phyloP scores from a whole-genome alignment of 176 grass and related monocot species.

The Rhipidocladum racemiflorum region DNA sequence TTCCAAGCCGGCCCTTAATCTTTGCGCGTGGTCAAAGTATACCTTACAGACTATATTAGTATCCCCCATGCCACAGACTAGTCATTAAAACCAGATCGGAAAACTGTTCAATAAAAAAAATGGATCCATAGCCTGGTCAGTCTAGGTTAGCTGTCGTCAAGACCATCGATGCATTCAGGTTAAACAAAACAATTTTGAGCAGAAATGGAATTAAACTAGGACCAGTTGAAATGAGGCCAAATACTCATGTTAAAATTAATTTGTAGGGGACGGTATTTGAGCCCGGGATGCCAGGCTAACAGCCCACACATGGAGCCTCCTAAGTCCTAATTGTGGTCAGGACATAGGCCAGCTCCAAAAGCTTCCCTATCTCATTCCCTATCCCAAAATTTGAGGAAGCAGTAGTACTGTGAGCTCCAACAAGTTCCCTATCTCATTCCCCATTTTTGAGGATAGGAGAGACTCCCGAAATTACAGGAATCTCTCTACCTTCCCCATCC shows the following conservation, averaged over 20 bases:
- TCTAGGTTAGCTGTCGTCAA: neutral
- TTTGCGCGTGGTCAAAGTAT: neutral
- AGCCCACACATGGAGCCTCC: neutral
- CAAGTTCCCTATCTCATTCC: too few relatives aligned
- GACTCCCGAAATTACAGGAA: too few relatives aligned
- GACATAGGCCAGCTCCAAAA: too few relatives aligned
- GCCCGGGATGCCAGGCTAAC: neutral
- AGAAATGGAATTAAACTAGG: neutral
- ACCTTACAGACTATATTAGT: neutral
- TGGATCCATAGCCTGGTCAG: neutral
- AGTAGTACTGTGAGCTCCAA: too few relatives aligned
- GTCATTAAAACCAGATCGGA: neutral
- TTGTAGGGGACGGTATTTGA: neutral
- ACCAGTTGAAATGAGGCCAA: neutral
- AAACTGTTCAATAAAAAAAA: neutral
- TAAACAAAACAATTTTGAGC: neutral
- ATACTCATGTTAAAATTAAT: neutral
- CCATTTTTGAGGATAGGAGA: too few relatives aligned
- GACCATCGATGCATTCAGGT: neutral
- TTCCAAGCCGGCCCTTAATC: neutral
- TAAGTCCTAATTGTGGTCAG: neutral
- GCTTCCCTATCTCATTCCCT: too few relatives aligned
- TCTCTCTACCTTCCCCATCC: too few relatives aligned
- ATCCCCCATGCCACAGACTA: neutral
- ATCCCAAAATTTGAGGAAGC: too few relatives aligned